Evolutionary conservation across 441 rosid species (phyloP), one percentile per base, ranked within the genome.

Genomic region (Metrosideros polymorpha): DNA sequence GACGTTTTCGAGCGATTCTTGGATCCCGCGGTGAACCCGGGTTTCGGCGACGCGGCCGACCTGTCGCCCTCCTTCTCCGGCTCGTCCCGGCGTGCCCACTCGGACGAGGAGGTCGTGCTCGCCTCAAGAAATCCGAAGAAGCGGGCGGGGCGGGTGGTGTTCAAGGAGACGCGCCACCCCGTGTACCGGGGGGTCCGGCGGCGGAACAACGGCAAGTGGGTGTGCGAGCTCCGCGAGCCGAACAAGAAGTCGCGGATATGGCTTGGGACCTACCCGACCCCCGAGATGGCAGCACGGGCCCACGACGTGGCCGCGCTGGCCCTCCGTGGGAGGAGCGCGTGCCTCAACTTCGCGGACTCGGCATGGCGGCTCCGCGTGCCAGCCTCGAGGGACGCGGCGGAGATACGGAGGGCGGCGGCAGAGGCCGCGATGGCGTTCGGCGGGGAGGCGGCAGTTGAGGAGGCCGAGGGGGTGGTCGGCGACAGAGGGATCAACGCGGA

Each of bases 261-360:
- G 99, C 95, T 96, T 4, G 99, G 99, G 1, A 95, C 98, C 6
- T 95, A 94, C 84, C 95, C 96, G 3, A 93, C 96, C 0, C 92
- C 99, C 0, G 98, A 96, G 84, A 95, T 95, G 99, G 99, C 99
- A 1, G 99, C 98, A 0, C 91, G 98, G 35, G 98, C 99, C 7
- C 99, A 95, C 83, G 99, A 96, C 88, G 98, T 96, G 4, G 99
- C 99, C 0, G 98, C 93, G 6, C 86, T 93, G 45, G 93, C 97
- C 0, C 90, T 96, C 39, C 92, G 96, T 35, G 98, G 99, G 30
- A 94, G 93, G 76, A 89, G 94, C 9, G 97, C 96, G 12, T 96
- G 99, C 91, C 94, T 96, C 76, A 96, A 96, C 89, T 96, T 95
- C 85, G 96, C 97, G 0, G 99, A 96, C 90, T 96, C 99, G 1